These are phyloP conservation scores for Salvia miltiorrhiza DNA, from an alignment of 257 asterid genomes.

Conservation along the genomic window DNA sequence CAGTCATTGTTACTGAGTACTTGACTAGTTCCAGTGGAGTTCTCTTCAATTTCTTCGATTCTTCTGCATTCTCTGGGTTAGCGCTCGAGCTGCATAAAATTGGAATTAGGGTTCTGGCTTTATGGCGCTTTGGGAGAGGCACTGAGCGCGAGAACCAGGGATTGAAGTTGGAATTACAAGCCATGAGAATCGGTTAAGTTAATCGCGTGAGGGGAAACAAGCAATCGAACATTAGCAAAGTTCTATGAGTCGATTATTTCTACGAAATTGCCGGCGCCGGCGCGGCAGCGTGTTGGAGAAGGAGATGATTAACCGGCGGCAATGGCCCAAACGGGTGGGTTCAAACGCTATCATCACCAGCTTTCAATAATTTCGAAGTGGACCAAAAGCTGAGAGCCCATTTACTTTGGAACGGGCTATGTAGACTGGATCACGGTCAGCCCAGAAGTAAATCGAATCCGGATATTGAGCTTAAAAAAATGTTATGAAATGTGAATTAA, in stretches of 20 bases:
- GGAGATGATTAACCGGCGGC: constrained; percentile 21
- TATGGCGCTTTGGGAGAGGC: constrained; percentile 25
- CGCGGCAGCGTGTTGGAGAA: constrained; percentile 15
- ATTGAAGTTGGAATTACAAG: constrained; percentile 38
- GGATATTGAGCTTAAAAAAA: not conserved
- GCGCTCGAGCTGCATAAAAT: constrained; percentile 32
- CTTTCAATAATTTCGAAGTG: not conserved
- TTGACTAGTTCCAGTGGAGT: constrained; percentile 43
- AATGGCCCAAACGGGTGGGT: not conserved
- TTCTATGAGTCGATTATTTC: no score
- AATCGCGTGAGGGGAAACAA: constrained; percentile 3
- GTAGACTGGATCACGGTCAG: not conserved
- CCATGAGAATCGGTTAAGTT: constrained; percentile 34
- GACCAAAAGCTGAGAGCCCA: not conserved
- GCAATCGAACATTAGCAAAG: not conserved
- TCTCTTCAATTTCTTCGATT: constrained; percentile 31
- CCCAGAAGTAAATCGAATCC: not conserved
- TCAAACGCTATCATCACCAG: constrained; percentile 15
- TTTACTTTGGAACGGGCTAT: not conserved
- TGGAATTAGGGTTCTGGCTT: constrained; percentile 30
- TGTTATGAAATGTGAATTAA: no score
- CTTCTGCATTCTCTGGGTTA: constrained; percentile 23
- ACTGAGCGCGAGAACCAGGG: constrained; percentile 42
- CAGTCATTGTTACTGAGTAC: constrained; percentile 62
- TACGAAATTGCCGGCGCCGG: constrained; percentile 6